Base-by-base conservation (phyloP, 2,329 filamentous ascomycete species). In the Tothia fuscella region DNA sequence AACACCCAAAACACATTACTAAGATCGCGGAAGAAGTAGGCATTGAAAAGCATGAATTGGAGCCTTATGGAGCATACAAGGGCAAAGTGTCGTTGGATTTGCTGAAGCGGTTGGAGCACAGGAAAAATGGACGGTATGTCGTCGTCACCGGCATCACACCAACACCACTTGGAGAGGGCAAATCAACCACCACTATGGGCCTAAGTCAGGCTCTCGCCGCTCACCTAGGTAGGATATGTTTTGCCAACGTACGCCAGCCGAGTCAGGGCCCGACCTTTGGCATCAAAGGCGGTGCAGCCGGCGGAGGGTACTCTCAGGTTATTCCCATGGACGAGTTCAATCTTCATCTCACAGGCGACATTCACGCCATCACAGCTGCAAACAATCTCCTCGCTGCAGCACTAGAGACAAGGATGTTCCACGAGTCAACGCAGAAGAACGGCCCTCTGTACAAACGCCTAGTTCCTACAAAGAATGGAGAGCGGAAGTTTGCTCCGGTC, bases 281-380 rank as follows among this genome's bases (percentile, higher is more conserved):
- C 55, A 96, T 98, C 72, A 98, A 98, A 72, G 91, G 91, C 48
- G 91, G 91, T 55, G 91, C 91, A 46, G 91, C 91, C 43, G 91
- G 91, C 55, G 91, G 91, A 61, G 91, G 91, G 29, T 98, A 96
- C 75, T 94, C 86, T 61, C 91, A 98, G 62, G 91, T 98, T 56
- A 96, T 98, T 54, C 91, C 91, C 45, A 98, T 98, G 91, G 91
- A 98, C 54, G 91, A 98, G 63, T 98, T 98, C 71, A 98, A 98
- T 65, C 70, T 98, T 57, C 91, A 98, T 62, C 67, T 98, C 55
- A 98, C 91, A 42, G 91, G 91, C 54, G 91, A 98, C 59, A 96
- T 98, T 44, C 91, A 98, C 61, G 91, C 91, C 50, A 91, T 98
- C 56, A 87, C 87, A 41, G 89, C 89, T 21, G 91, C 91, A 28